Percentiles rank a stretch among this genome's conserved stretches.
These are phyloP conservation scores for Aspergillus haitiensis DNA, from an alignment of 495 filamentous ascomycete species.

Conservation along the genomic window DNA sequence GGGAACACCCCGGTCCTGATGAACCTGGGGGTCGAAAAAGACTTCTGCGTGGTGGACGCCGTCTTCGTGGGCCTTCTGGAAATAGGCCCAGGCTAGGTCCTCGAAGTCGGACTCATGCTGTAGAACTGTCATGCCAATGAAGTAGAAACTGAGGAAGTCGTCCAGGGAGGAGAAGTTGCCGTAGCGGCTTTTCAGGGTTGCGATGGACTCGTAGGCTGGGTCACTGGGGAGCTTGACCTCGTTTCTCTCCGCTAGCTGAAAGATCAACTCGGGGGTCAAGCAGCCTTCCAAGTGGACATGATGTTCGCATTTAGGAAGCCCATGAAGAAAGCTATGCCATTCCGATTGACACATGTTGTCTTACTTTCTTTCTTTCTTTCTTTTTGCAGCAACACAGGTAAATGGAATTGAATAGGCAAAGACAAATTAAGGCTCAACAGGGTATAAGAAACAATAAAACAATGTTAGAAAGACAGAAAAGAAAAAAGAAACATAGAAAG, in stretches of 20 bases:
- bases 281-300: conserved; percentile 78
- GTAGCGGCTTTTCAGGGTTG: conserved; percentile 60
- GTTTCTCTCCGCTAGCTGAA: conserved; percentile 65
- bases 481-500: no score
- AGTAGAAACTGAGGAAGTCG: conserved; percentile 79
- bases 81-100: conserved; percentile 72
- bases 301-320: conserved; percentile 77
- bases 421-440: neutral
- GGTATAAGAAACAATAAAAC: no score
- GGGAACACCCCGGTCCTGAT: conserved; percentile 60
- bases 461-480: no score
- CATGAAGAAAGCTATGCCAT: conserved; percentile 60
- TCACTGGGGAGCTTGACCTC: conserved; percentile 60
- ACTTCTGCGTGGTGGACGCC: conserved; percentile 74
- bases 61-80: conserved; percentile 60
- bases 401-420: neutral
- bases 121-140: conserved; percentile 71
- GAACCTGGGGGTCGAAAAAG: conserved; percentile 80
- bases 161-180: conserved; percentile 65
- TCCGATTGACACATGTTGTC: conserved; percentile 38
- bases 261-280: conserved; percentile 65
- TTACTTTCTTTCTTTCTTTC: no score
- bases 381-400: no score
- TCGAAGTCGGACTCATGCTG: conserved; percentile 63
- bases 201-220: conserved; percentile 59